Evolutionary conservation across 1,284 basidiomycete genomes (phyloP), one percentile per base, ranked within the genome.

Genomic region (Schizophyllum commune): DNA sequence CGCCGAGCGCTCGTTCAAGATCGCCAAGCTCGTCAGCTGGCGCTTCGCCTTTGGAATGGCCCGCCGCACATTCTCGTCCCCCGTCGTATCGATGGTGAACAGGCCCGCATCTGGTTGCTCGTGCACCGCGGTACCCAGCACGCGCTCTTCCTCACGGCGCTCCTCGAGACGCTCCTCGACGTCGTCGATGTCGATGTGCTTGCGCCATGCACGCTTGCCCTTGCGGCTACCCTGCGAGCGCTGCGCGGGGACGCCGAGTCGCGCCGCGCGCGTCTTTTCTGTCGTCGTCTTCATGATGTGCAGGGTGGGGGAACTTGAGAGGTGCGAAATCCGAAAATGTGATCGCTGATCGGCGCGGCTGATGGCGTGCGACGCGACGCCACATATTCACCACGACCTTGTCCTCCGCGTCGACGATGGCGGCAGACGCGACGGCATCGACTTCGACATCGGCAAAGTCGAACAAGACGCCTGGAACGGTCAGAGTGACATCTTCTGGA

Each of bases 131-230:
- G 83, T 78, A 60, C 87, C 92, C 61, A 82, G 83, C 6, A 87
- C 80, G 60, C 91, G 77, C 72, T 95, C 93, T 71, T 95, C 91
- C 5, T 82, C 81, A 61, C 92, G 79, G 61, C 88, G 75, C 57
- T 78, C 82, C 72, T 96, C 94, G 62, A 96, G 69, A 1, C 83
- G 85, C 57, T 80, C 77, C 68, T 95, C 93, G 52, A 94, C 84
- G 51, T 83, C 83, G 27, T 83, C 83, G 55, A 95, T 81, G 71
- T 95, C 86, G 59, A 95, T 86, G 73, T 96, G 92, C 77, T 97
- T 97, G 69, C 95, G 77, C 95, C 95, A 97, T 60, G 94, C 87
- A 63, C 85, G 85, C 75, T 96, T 97, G 57, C 93, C 91, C 73
- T 94, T 97, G 61, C 94, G 79, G 66, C 88, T 92, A 0, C 84